Conservation (phyloP, 2,329 filamentous ascomycete species). For the Geosmithia morbida region DNA sequence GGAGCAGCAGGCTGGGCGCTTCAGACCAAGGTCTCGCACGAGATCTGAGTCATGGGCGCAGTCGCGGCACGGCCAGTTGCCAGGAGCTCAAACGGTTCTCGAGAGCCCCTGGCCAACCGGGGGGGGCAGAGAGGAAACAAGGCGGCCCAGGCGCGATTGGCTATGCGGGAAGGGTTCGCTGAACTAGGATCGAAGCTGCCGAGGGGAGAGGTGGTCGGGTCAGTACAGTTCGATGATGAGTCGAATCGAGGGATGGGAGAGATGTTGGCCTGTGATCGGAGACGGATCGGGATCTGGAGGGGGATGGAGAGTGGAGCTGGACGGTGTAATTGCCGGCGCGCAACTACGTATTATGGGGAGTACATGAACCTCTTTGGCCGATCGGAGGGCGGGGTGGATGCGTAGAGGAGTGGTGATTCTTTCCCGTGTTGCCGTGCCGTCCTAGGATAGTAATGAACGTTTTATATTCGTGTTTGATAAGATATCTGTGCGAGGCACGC, state of each 20-base stretch:
- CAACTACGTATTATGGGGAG: not conserved
- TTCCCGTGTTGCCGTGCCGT: not conserved
- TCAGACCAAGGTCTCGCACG: conserved; percentile 12
- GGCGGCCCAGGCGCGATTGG: not conserved
- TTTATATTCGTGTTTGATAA: not conserved
- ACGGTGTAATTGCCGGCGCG: not conserved
- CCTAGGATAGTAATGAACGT: not conserved
- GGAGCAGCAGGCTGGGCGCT: conserved; percentile 1
- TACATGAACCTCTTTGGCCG: not conserved
- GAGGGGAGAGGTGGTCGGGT: no score
- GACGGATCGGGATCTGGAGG: not conserved
- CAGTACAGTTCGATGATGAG: not conserved
- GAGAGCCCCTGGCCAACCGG: conserved; percentile 8
- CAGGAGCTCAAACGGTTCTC: conserved; percentile 21
- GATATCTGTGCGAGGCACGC: not conserved
- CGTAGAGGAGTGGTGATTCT: not conserved
- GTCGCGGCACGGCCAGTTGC: conserved; percentile 17
- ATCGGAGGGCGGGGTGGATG: not conserved
- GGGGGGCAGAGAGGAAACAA: not conserved
- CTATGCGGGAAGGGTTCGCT: no score
- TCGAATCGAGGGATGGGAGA: not conserved
- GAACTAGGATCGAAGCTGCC: no score
- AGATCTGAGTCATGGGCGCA: conserved; percentile 12
- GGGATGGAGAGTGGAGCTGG: not conserved
- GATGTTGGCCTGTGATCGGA: not conserved